A percentile compares a stretch with the other conserved stretches of the same genome.
Conservation (phyloP, 345 rosid genomes). For the Lenwebbia sp. region DNA sequence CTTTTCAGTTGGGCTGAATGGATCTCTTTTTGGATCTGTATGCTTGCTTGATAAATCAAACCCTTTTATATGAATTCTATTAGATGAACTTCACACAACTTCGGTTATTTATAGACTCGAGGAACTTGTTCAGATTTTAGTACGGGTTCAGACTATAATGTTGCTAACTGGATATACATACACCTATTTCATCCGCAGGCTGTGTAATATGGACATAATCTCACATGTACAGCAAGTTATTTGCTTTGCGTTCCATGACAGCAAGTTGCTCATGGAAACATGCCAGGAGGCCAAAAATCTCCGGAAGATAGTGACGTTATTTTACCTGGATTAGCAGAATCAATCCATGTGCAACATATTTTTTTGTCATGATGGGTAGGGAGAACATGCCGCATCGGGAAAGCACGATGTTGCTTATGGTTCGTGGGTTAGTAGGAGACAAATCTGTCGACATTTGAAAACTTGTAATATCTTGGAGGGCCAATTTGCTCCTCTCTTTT, state of each 20-base stretch:
- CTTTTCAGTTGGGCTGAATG: not conserved
- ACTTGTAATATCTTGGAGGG: not conserved
- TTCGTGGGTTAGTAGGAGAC: not conserved
- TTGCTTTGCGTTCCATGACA: constrained; percentile 97
- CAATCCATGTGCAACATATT: not conserved
- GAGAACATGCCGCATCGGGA: not conserved
- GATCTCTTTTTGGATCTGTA: not conserved
- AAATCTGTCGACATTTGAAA: not conserved
- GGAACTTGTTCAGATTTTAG: not conserved
- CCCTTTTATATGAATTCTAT: not conserved
- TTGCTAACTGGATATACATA: not conserved
- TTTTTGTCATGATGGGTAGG: not conserved
- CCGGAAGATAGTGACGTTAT: constrained; percentile 84
- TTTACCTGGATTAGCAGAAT: constrained; percentile 56
- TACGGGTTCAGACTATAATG: not conserved
- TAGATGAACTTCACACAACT: not conserved
- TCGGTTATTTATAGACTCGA: not conserved
- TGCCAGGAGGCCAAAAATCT: constrained; percentile 94
- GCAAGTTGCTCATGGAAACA: constrained; percentile 87
- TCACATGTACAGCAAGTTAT: constrained; percentile 95
- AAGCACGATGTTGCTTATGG: not conserved
- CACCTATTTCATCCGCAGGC: constrained; percentile 30
- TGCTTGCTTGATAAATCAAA: not conserved
- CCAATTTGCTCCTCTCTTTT: not conserved
- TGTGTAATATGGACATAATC: constrained; percentile 91